Evolutionary conservation across 192 early-diverging fungal species (phyloP).

Genomic region (Linderina pennispora): DNA sequence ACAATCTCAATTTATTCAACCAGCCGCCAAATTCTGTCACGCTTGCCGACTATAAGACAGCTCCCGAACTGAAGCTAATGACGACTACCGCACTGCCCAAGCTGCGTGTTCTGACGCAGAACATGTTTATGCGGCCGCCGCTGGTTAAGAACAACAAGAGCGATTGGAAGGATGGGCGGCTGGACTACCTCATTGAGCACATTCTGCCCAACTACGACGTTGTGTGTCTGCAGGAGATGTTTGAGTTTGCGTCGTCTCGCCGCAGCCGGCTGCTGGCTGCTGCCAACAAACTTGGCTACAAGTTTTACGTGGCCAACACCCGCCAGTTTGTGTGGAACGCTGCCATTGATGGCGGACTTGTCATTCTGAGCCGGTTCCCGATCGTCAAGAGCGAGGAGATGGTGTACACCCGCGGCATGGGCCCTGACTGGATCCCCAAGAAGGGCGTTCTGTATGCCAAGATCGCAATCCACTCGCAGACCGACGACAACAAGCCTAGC

Average conservation of each 20-base stretch:
- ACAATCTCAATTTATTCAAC: slow-evolving; percentile 23
- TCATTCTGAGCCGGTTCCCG: slow-evolving; percentile 68
- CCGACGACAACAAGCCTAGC: not conserved
- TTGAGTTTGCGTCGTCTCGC: slow-evolving; percentile 60
- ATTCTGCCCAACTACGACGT: slow-evolving; percentile 72
- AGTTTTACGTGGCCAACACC: slow-evolving; percentile 55
- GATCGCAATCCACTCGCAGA: slow-evolving; percentile 48
- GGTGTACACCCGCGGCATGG: slow-evolving; percentile 58
- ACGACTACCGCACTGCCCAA: slow-evolving; percentile 2
- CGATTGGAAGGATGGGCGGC: slow-evolving; percentile 76
- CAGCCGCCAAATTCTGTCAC: slow-evolving; percentile 16
- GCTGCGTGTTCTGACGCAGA: slow-evolving; percentile 56
- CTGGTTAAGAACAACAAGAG: slow-evolving; percentile 62
- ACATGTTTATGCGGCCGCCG: slow-evolving; percentile 70
- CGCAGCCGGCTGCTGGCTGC: slow-evolving; percentile 54
- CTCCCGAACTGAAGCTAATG: not conserved
- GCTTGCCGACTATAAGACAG: not conserved
- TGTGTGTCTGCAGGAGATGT: slow-evolving; percentile 77
- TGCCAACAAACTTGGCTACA: slow-evolving; percentile 63
- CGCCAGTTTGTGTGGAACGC: slow-evolving; percentile 55
- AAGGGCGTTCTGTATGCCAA: slow-evolving; percentile 78
- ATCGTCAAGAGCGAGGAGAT: slow-evolving; percentile 54
- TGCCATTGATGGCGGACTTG: slow-evolving; percentile 69
- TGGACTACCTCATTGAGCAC: slow-evolving; percentile 60
- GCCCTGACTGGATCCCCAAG: slow-evolving; percentile 64